Percentiles rank a stretch among this genome's conserved stretches.
phyloP scores from a whole-genome alignment of 129 eudicot species.

The Artemisia argyi region DNA sequence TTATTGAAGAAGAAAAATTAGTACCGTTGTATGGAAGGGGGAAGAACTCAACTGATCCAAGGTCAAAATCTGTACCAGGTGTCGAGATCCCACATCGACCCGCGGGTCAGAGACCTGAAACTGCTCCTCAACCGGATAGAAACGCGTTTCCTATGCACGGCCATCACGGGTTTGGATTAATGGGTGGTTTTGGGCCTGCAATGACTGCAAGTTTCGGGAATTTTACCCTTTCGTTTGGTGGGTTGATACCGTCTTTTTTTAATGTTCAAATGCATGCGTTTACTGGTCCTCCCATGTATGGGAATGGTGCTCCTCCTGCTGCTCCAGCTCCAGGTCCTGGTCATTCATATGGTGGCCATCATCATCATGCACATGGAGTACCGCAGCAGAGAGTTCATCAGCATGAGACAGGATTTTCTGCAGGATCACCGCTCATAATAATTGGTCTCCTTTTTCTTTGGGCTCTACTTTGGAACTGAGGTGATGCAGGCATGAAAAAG shows the following conservation, averaged over 20 bases:
- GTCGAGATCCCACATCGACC: conserved; percentile 78
- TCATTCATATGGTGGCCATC: conserved; percentile 35
- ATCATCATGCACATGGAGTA: conserved; percentile 48
- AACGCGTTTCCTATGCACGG: conserved; percentile 39
- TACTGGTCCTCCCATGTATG: conserved; percentile 49
- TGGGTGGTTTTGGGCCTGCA: conserved; percentile 78
- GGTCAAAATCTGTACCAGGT: conserved; percentile 71
- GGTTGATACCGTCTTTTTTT: conserved; percentile 68
- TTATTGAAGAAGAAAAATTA: conserved; percentile 61
- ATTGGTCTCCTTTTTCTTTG: conserved; percentile 52
- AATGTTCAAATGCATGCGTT: conserved; percentile 70
- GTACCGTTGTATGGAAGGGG: conserved; percentile 87
- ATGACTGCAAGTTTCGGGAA: conserved; percentile 76
- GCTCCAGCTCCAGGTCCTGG: conserved; percentile 24
- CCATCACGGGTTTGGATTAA: conserved; percentile 63
- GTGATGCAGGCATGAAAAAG: conserved; percentile 13
- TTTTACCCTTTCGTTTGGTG: conserved; percentile 70
- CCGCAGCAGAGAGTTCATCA: conserved; percentile 47
- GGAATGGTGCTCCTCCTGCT: conserved; percentile 46
- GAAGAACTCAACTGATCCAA: conserved; percentile 71
- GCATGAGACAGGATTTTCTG: conserved; percentile 50
- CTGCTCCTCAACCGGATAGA: conserved; percentile 77
- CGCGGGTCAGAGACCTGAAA: conserved; percentile 78
- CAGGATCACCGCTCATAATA: conserved; percentile 51
- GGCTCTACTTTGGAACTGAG: conserved; percentile 52